phyloP scores from a whole-genome alignment of 257 asterid genomes.

The Parsonsia alboflavescens region DNA sequence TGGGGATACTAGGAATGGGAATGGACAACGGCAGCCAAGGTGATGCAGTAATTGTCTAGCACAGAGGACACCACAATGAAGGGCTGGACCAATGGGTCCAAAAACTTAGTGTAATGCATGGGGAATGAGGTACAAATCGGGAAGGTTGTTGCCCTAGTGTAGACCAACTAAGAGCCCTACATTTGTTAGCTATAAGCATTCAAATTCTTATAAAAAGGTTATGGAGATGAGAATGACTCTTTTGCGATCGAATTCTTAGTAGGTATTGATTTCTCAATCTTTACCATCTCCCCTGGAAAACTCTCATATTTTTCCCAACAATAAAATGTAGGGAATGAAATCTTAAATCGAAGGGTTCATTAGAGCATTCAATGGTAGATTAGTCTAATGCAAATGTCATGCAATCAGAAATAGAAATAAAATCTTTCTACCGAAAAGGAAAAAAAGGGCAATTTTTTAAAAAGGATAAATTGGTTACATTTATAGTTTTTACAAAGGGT shows the following conservation, averaged over 20 bases:
- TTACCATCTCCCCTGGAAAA: not conserved
- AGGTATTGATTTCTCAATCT: not conserved
- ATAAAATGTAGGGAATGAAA: not conserved
- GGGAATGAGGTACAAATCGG: conserved; percentile 58
- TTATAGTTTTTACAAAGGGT: no score
- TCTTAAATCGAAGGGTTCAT: not conserved
- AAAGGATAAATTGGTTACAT: no score
- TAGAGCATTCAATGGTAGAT: not conserved
- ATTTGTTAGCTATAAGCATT: conserved; percentile 48
- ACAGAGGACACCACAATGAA: conserved; percentile 61
- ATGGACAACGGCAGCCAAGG: not conserved
- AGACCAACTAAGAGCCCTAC: conserved; percentile 66
- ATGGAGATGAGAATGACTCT: conserved; percentile 40
- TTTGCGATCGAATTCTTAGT: not conserved
- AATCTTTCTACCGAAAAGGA: no score
- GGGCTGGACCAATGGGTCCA: conserved; percentile 65
- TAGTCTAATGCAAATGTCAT: no score
- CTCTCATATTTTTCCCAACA: not conserved
- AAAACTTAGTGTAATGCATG: conserved; percentile 64
- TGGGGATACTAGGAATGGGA: not conserved
- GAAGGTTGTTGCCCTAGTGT: conserved; percentile 51
- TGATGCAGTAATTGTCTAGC: conserved; percentile 53
- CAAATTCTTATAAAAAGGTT: conserved; percentile 64
- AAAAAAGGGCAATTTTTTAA: no score
- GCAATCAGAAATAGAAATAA: no score